These are phyloP conservation scores for Ophiostoma quercus DNA, from an alignment of 2,329 filamentous ascomycete species.

Conservation along the genomic window DNA sequence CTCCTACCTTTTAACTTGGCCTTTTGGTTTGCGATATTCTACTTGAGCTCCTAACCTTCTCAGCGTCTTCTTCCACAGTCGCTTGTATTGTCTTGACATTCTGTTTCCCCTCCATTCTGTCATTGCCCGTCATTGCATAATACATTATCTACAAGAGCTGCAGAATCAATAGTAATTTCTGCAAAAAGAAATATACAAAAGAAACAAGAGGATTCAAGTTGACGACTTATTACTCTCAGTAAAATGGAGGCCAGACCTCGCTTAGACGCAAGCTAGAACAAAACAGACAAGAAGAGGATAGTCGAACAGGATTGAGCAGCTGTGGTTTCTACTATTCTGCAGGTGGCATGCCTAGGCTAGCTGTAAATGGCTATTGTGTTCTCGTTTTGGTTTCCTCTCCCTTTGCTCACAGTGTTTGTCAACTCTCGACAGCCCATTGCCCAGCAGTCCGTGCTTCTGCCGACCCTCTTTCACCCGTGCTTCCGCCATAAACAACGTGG, in stretches of 20 bases:
- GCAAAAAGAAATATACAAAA: not conserved
- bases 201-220: not conserved
- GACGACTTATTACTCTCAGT: not conserved
- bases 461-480: not conserved
- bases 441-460: not conserved
- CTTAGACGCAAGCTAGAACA: not conserved
- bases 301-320: not conserved
- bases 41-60: not conserved
- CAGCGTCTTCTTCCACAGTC: not conserved
- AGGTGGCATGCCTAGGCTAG: not conserved
- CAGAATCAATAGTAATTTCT: no score
- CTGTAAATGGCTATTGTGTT: not conserved
- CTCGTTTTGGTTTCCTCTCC: not conserved
- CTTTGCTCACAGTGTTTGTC: not conserved
- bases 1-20: not conserved
- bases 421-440: not conserved
- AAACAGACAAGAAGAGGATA: not conserved
- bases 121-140: not conserved
- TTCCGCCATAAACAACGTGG: conserved; percentile 11
- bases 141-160: not conserved
- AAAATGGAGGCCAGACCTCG: not conserved
- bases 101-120: not conserved
- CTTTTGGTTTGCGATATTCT: not conserved
- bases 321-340: not conserved
- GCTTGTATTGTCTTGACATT: not conserved